Conservation (phyloP, 371 early-diverging fungal species). For the Circinella minor region DNA sequence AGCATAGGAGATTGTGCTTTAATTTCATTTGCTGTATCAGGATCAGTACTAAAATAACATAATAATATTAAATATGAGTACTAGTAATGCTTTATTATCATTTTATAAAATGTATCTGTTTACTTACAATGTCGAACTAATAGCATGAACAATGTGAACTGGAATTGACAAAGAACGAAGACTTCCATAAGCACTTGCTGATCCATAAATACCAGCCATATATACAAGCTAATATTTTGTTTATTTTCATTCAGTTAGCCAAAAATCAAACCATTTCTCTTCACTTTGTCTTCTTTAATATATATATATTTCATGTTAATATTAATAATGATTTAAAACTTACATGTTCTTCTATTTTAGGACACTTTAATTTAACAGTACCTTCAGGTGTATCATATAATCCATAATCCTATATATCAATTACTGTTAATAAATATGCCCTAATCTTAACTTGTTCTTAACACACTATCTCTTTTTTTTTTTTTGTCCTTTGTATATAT, state of each 20-base stretch:
- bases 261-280: neutral
- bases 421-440: too few relatives aligned
- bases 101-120: neutral
- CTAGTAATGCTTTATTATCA: too few relatives aligned
- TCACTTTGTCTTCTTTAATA: too few relatives aligned
- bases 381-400: constrained; percentile 44
- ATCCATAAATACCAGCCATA: constrained; percentile 2
- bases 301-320: neutral
- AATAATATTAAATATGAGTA: neutral
- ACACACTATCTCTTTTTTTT: too few relatives aligned
- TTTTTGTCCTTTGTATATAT: too few relatives aligned
- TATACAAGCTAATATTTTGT: constrained; percentile 9
- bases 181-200: constrained; percentile 9
- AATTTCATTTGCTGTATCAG: neutral
- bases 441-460: too few relatives aligned
- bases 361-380: constrained; percentile 44
- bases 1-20: constrained; percentile 13
- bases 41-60: constrained; percentile 9
- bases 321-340: neutral
- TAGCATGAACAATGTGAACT: constrained; percentile 19
- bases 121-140: constrained; percentile 23
- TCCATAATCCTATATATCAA: constrained; percentile 18
- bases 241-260: too few relatives aligned
- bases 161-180: constrained; percentile 18
- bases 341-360: constrained; percentile 45